These are phyloP conservation scores for Trichomonascaceae sp. DNA, from an alignment of 1,139 yeast species.

Conservation along the genomic window DNA sequence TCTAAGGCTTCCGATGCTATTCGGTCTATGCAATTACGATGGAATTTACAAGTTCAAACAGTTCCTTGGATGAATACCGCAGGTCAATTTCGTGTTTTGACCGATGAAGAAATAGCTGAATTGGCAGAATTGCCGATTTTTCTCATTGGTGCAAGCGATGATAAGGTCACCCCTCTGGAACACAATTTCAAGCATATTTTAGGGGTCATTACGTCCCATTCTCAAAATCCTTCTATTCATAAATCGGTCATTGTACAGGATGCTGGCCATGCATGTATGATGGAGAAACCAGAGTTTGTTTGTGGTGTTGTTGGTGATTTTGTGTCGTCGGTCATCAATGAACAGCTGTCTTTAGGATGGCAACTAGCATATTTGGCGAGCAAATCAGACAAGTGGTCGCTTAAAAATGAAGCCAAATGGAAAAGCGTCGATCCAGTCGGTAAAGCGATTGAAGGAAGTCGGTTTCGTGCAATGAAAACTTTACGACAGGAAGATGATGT, in stretches of 20 bases:
- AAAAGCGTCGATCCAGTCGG: constrained; percentile 47
- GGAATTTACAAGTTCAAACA: constrained; percentile 65
- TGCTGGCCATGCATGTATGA: constrained; percentile 62
- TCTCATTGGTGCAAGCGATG: constrained; percentile 54
- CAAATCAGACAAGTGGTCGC: constrained; percentile 70
- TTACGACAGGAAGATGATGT: constrained; percentile 55
- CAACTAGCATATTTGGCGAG: constrained; percentile 44
- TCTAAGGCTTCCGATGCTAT: constrained; percentile 36
- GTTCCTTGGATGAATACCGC: constrained; percentile 49
- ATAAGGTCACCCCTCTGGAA: constrained; percentile 47
- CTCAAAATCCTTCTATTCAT: background rate
- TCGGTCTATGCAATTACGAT: constrained; percentile 55
- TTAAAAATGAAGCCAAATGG: constrained; percentile 74
- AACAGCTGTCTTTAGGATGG: constrained; percentile 54
- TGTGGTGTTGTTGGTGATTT: constrained; percentile 61
- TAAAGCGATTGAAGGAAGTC: constrained; percentile 33
- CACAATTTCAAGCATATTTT: constrained; percentile 10
- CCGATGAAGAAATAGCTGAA: constrained; percentile 31
- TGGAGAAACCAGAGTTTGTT: constrained; percentile 59
- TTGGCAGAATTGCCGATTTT: constrained; percentile 35
- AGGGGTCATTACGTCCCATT: background rate
- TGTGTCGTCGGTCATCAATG: constrained; percentile 40
- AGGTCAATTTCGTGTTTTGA: constrained; percentile 43
- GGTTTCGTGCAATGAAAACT: constrained; percentile 69
- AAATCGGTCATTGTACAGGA: constrained; percentile 35